Evolutionary conservation across 1,284 basidiomycete species (phyloP).

Genomic region (Cutaneotrichosporon cyanovorans): DNA sequence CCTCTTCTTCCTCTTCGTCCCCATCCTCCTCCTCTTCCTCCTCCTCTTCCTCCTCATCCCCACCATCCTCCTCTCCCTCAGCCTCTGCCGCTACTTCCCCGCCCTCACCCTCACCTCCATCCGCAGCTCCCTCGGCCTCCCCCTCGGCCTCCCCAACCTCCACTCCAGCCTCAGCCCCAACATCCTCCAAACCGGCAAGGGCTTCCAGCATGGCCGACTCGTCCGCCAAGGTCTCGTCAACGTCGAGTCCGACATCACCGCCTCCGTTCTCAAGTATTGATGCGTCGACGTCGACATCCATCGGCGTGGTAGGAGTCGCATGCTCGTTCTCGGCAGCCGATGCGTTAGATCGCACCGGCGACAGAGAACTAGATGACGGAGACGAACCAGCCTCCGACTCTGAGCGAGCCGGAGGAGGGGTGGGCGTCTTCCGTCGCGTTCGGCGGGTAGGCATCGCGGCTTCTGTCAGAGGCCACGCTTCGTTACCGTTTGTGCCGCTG

Average conservation of each 20-base stretch:
- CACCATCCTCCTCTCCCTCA: slow-evolving; percentile 18
- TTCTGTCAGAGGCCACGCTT: neutral
- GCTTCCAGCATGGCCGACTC: slow-evolving; percentile 3
- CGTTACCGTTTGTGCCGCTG: neutral
- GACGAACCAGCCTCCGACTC: slow-evolving; percentile 7
- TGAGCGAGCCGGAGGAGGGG: slow-evolving; percentile 4
- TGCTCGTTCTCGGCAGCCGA: slow-evolving; percentile 1
- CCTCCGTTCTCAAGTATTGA: slow-evolving; percentile 13
- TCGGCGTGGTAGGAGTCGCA: slow-evolving; percentile 8
- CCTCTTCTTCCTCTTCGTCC: slow-evolving; percentile 9
- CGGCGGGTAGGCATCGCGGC: slow-evolving; percentile 4
- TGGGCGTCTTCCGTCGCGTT: slow-evolving; percentile 9
- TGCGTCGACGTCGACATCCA: slow-evolving; percentile 2
- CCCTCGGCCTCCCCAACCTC: slow-evolving; percentile 14
- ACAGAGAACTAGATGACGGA: slow-evolving; percentile 9
- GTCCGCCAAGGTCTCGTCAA: neutral
- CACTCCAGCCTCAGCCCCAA: slow-evolving; percentile 11
- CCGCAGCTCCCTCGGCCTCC: slow-evolving; percentile 17
- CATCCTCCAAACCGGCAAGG: neutral
- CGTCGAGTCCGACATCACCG: slow-evolving; percentile 11
- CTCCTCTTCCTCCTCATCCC: slow-evolving; percentile 14
- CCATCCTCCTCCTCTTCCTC: slow-evolving; percentile 18
- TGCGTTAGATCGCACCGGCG: slow-evolving; percentile 12
- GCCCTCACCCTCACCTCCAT: slow-evolving; percentile 6
- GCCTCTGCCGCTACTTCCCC: slow-evolving; percentile 14